A percentile compares a stretch with the other conserved stretches of the same genome.
phyloP scores from a whole-genome alignment of 1,284 basidiomycete genomes.

The Ceratobasidium theobromae region DNA sequence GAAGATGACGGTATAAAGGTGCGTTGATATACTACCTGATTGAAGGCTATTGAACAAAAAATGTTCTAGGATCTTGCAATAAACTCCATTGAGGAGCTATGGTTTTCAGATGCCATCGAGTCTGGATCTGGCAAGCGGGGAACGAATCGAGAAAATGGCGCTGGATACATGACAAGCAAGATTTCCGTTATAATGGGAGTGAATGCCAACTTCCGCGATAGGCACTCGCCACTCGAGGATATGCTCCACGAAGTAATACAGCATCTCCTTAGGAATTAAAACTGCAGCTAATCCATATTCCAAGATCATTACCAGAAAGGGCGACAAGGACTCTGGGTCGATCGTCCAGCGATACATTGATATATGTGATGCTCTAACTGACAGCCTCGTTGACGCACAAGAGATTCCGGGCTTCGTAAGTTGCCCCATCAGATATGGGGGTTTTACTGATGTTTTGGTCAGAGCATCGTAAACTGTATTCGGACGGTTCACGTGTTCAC shows the following conservation, averaged over 20 bases:
- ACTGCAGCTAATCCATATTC: background rate
- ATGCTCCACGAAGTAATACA: constrained; percentile 63
- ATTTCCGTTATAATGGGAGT: constrained; percentile 84
- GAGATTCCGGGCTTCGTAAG: constrained; percentile 75
- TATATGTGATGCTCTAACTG: constrained; percentile 82
- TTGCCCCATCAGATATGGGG: constrained; percentile 40
- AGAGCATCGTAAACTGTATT: constrained; percentile 81
- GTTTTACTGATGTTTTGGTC: constrained; percentile 28
- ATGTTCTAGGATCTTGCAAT: constrained; percentile 72
- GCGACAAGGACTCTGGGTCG: constrained; percentile 49
- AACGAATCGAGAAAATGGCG: background rate
- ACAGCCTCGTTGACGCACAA: constrained; percentile 82
- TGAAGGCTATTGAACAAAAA: background rate
- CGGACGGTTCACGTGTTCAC: constrained; percentile 82
- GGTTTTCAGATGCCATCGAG: constrained; percentile 61
- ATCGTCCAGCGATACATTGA: constrained; percentile 65
- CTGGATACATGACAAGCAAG: constrained; percentile 44
- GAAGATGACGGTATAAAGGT: constrained; percentile 89
- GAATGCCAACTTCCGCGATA: constrained; percentile 75
- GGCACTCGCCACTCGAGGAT: constrained; percentile 81
- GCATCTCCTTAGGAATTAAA: background rate
- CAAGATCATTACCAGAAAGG: constrained; percentile 22
- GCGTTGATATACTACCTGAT: constrained; percentile 15
- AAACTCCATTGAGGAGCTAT: constrained; percentile 85
- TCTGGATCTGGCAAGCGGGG: background rate